phyloP scores from a whole-genome alignment of 108 stramenopile species.

The Nitzschia putrida region DNA sequence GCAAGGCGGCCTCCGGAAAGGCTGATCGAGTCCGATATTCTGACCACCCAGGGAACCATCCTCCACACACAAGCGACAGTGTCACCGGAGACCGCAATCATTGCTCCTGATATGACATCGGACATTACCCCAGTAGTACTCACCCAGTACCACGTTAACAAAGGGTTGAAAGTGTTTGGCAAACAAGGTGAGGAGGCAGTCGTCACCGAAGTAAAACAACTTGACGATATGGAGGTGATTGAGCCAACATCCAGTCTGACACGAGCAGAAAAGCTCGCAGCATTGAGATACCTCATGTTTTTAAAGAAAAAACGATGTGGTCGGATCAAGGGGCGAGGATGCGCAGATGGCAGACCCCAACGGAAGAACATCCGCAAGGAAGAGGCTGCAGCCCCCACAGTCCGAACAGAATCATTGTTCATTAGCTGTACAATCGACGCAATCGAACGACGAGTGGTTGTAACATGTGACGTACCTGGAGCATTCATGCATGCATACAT shows the following conservation, averaged over 20 bases:
- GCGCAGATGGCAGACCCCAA: constrained; percentile 42
- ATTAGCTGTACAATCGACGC: constrained; percentile 29
- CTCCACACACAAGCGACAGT: no score
- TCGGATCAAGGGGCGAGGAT: constrained; percentile 44
- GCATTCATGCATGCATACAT: constrained; percentile 33
- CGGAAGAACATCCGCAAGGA: constrained; percentile 17
- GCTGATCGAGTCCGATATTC: no score
- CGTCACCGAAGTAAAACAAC: constrained; percentile 43
- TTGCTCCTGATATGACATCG: no score
- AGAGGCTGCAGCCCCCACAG: constrained; percentile 35
- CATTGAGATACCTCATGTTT: constrained; percentile 49
- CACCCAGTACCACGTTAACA: no score
- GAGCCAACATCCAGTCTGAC: constrained; percentile 28
- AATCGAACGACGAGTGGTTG: constrained; percentile 36
- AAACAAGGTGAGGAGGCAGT: constrained; percentile 32
- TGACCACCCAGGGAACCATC: no score
- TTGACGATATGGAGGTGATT: constrained; percentile 35
- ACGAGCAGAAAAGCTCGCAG: constrained; percentile 23
- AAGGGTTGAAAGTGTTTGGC: constrained; percentile 42
- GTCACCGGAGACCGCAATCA: no score
- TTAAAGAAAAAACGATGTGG: constrained; percentile 47
- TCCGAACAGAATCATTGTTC: constrained; percentile 18
- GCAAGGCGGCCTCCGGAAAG: no score
- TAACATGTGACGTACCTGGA: constrained; percentile 31
- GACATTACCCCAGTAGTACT: no score